Conservation (phyloP, 2,329 filamentous ascomycete genomes). For the Malbranchea zuffiana region DNA sequence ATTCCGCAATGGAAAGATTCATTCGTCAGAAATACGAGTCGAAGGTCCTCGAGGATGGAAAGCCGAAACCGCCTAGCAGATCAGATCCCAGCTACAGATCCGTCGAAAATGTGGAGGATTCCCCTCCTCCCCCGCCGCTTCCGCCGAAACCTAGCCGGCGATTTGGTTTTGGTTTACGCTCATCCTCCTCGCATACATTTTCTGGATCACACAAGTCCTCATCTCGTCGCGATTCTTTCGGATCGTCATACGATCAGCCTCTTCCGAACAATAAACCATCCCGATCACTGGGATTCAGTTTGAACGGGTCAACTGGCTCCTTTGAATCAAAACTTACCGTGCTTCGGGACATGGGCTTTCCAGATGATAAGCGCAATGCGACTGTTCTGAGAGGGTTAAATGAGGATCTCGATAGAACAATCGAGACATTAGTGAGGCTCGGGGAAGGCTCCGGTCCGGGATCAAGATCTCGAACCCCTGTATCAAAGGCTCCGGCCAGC, state of each 20-base stretch:
- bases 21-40: conserved; percentile 90
- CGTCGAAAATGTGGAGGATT: conserved; percentile 41
- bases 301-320: conserved; percentile 40
- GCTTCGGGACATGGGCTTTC: conserved; percentile 84
- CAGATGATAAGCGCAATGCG: conserved; percentile 68
- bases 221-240: conserved; percentile 10
- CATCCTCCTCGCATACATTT: conserved; percentile 58
- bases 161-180: conserved; percentile 55
- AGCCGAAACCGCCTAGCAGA: conserved; percentile 37
- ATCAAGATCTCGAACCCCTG: conserved; percentile 47
- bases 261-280: conserved; percentile 53
- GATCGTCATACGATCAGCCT: conserved; percentile 18
- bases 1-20: conserved; percentile 89
- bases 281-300: conserved; percentile 43
- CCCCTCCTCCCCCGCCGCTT: conserved; percentile 44
- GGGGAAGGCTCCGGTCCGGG: conserved; percentile 55
- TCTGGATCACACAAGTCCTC: conserved; percentile 50
- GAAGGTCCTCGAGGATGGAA: conserved; percentile 41
- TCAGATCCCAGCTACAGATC: conserved; percentile 48
- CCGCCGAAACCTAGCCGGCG: conserved; percentile 51
- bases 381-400: conserved; percentile 71
- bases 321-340: conserved; percentile 65
- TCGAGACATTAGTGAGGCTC: conserved; percentile 73
- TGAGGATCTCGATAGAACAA: conserved; percentile 73
- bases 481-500: conserved; percentile 21